Percentiles rank a stretch among this genome's conserved stretches.
phyloP scores from a whole-genome alignment of 2,329 filamentous ascomycete genomes.

The Thelonectria blattea region DNA sequence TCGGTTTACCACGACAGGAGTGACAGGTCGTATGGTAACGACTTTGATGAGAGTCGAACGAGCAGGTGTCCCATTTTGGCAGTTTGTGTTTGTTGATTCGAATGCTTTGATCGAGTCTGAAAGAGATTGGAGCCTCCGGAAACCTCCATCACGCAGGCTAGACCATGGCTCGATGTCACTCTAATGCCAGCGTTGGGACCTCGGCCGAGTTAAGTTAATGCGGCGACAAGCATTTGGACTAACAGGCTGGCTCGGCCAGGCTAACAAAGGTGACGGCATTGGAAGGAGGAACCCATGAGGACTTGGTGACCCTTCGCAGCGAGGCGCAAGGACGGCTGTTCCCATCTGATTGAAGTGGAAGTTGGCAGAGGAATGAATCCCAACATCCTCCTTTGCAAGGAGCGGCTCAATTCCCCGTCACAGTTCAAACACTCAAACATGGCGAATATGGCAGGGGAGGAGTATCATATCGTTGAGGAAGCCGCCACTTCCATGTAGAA shows the following conservation, averaged over 20 bases:
- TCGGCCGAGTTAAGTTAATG: conserved; percentile 13
- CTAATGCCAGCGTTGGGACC: neutral
- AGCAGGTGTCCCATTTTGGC: neutral
- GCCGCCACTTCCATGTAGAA: neutral
- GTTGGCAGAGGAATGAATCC: neutral
- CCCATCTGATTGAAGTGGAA: neutral
- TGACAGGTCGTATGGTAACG: neutral
- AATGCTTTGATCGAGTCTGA: neutral
- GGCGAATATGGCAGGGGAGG: no score
- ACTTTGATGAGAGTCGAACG: neutral
- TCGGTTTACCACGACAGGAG: neutral
- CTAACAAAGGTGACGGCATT: conserved; percentile 21
- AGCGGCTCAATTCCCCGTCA: neutral
- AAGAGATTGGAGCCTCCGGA: conserved; percentile 9
- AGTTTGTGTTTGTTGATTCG: neutral
- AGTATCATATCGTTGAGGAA: no score
- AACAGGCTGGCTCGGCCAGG: conserved; percentile 13
- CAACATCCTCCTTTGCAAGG: neutral
- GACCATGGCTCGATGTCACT: neutral
- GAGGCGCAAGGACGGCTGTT: conserved; percentile 5
- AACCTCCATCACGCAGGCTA: conserved; percentile 8
- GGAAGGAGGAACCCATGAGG: conserved; percentile 15
- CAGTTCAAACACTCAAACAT: neutral
- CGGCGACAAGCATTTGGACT: conserved; percentile 22
- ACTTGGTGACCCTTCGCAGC: conserved; percentile 11